Evolutionary conservation across 441 rosid species (phyloP).

Genomic region (Pelargonium cotyledonis): DNA sequence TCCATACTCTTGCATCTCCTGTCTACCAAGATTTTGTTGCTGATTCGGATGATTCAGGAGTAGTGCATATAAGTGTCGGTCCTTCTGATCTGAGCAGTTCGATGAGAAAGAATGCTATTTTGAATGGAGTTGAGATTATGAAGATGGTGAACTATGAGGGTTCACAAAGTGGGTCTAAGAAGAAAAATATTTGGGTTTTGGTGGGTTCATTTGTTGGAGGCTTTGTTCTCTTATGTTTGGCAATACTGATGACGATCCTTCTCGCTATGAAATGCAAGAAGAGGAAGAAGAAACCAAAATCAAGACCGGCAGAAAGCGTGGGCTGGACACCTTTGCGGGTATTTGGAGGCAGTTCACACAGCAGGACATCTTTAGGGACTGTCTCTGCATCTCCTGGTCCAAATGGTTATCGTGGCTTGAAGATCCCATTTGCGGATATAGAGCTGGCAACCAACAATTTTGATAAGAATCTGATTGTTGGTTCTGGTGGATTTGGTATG

Average conservation of each 20-base stretch:
- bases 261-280: slow-evolving; percentile 39
- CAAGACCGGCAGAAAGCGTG: slow-evolving; percentile 44
- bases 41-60: slow-evolving; percentile 45
- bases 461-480: slow-evolving; percentile 46
- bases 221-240: slow-evolving; percentile 31
- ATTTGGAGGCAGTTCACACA: slow-evolving; percentile 20
- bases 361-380: slow-evolving; percentile 1
- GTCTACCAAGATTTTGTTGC: slow-evolving; percentile 59
- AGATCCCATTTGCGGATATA: background rate
- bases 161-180: slow-evolving; percentile 26
- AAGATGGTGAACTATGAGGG: slow-evolving; percentile 37
- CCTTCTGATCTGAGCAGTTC: slow-evolving; percentile 67
- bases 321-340: slow-evolving; percentile 77
- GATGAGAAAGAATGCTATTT: slow-evolving; percentile 44
- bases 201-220: slow-evolving; percentile 58
- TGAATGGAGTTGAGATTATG: slow-evolving; percentile 90
- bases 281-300: slow-evolving; percentile 29
- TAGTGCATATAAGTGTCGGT: slow-evolving; percentile 58
- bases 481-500: slow-evolving; percentile 62
- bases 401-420: background rate
- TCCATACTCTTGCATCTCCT: slow-evolving; percentile 67
- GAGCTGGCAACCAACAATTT: slow-evolving; percentile 26
- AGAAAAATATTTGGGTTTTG: slow-evolving; percentile 43
- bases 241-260: slow-evolving; percentile 22
- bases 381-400: background rate